Base-by-base conservation (phyloP, 106 monocot genomes). In the Vanilla planifolia region DNA sequence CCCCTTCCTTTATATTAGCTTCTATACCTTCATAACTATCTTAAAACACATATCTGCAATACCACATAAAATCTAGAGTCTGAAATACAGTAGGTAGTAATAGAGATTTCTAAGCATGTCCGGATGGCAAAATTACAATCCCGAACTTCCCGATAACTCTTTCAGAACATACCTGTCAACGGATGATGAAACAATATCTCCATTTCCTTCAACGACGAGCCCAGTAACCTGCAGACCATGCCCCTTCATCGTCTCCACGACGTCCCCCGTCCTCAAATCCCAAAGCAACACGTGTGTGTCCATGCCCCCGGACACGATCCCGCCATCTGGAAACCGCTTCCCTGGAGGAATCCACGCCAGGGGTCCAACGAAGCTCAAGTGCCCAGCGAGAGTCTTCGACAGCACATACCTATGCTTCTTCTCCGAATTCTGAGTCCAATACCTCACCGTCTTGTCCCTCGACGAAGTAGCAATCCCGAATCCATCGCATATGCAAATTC, bases 321-420 rank as follows among this genome's bases (percentile, higher is more conserved):
- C 90, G 3, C 96, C 96, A 41, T 87, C 78, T 5, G 61, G 64
- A 9, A 96, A 81, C 11, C 60, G 67, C 11, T 90, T 90, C 4
- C 58, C 44, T 0, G 90, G 90, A 43, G 83, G 70, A 6, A 96
- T 67, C 89, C 90, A 96, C 10, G 87, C 90, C 21, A 96, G 8
- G 0, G 86, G 96, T 1, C 96, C 96, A 2, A 96, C 90, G 67
- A 90, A 96, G 66, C 96, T 87, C n/a, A 87, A 73, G 37, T 90
- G 90, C 3, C 96, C 96, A 0, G 56, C 81, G 16, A 96, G 45
- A 5, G 84, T 84, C 60, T 84, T 90, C 13, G 74, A 79, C 2
- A 71, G 72, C 30, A 62, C 59, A 51, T 79, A 91, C 22, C 68
- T 34, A 32, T 67, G 53, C 36, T 74, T 76, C 47, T 46, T 66